A percentile compares a stretch with the other conserved stretches of the same genome.
These are phyloP conservation scores for Dichotomopilus funicola DNA, from an alignment of 2,329 filamentous ascomycete genomes.

Conservation along the genomic window DNA sequence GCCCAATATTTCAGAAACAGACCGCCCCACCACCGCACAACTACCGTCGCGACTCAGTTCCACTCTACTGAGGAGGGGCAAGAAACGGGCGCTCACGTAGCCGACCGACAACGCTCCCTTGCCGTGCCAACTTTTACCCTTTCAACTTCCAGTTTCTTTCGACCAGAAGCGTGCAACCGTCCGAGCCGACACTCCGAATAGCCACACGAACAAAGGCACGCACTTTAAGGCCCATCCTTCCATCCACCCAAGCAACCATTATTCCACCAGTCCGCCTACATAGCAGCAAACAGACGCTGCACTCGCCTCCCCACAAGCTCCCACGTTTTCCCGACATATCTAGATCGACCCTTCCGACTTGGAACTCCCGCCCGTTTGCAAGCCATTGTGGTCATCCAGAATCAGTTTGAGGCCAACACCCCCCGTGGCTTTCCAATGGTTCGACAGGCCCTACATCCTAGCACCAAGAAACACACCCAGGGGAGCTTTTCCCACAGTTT, in stretches of 20 bases:
- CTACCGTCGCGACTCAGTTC: slow-evolving; percentile 5
- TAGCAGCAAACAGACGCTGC: not conserved
- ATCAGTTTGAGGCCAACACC: not conserved
- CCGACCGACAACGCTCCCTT: not conserved
- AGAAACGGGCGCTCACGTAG: not conserved
- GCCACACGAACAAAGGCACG: not conserved
- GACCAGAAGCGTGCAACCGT: slow-evolving; percentile 13
- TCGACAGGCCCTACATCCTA: slow-evolving; percentile 13
- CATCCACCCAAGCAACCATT: not conserved
- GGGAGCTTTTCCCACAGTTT: slow-evolving; percentile 6
- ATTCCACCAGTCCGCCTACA: too few species aligned
- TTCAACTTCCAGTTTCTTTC: not conserved
- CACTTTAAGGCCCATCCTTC: not conserved
- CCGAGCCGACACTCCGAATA: not conserved
- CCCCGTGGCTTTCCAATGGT: slow-evolving; percentile 18
- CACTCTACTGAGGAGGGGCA: not conserved
- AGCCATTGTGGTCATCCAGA: not conserved
- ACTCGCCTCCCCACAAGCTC: not conserved
- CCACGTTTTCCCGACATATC: not conserved
- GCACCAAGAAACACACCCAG: slow-evolving; percentile 14
- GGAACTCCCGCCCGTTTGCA: not conserved
- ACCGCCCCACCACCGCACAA: slow-evolving; percentile 7
- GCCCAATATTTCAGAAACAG: slow-evolving; percentile 6
- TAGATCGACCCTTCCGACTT: not conserved
- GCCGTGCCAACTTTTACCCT: not conserved